Conservation (phyloP, 495 filamentous ascomycete genomes). For the Neurospora tetraspora region DNA sequence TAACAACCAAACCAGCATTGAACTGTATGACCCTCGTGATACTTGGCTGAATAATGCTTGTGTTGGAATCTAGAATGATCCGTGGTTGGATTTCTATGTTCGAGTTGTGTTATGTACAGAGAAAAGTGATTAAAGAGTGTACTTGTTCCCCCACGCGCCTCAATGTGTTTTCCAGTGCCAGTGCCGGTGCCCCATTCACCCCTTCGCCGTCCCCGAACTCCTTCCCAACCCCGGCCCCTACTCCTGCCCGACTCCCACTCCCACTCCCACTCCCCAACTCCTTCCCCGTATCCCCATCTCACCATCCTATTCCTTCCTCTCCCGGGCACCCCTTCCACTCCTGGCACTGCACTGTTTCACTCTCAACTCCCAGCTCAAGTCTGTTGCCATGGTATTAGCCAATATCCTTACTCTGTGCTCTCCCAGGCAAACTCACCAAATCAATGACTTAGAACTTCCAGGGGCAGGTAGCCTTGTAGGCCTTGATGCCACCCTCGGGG, state of each 20-base stretch:
- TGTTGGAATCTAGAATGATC: background rate
- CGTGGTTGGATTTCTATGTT: background rate
- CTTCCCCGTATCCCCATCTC: background rate
- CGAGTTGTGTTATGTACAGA: background rate
- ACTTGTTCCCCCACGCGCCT: background rate
- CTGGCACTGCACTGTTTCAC: background rate
- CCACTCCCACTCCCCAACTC: background rate
- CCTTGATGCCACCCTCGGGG: constrained; percentile 4
- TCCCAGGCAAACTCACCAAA: background rate
- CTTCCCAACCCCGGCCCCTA: background rate
- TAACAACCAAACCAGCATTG: too few relatives aligned
- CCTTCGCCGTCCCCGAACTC: background rate
- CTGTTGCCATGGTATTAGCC: background rate
- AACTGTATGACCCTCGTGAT: background rate
- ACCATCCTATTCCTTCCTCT: background rate
- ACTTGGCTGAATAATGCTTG: background rate
- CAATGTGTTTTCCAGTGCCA: background rate
- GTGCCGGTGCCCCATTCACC: background rate
- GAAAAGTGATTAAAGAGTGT: background rate
- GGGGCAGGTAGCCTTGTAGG: constrained; percentile 1
- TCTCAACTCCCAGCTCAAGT: background rate
- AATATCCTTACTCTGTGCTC: too few relatives aligned
- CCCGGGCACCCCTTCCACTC: background rate
- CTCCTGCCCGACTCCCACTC: background rate
- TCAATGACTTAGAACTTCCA: background rate